Percentiles rank a stretch among this genome's conserved stretches.
Evolutionary conservation across 257 asterid species (phyloP).

Genomic region (Paulownia fortunei): DNA sequence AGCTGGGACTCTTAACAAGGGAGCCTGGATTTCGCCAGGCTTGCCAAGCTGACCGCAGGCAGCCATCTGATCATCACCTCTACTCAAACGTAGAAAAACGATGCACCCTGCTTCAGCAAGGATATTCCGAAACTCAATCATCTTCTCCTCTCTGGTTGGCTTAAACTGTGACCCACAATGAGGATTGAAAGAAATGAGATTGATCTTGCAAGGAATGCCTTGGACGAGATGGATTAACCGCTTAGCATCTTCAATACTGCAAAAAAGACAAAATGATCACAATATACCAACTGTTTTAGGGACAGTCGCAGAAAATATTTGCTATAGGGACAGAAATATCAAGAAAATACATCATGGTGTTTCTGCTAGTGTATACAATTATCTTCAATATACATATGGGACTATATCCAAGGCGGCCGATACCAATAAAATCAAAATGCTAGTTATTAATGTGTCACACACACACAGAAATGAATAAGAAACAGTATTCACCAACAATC

Average conservation of each 20-base stretch:
- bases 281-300: not conserved
- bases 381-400: not conserved
- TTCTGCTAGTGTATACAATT: too few species aligned
- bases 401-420: not conserved
- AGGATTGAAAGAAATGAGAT: conserved; percentile 91
- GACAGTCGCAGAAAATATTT: not conserved
- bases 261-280: not conserved
- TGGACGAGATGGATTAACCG: conserved; percentile 71
- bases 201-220: conserved; percentile 98
- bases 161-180: conserved; percentile 82
- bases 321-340: not conserved
- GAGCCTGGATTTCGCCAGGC: conserved; percentile 89
- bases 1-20: conserved; percentile 79
- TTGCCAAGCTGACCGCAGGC: conserved; percentile 99
- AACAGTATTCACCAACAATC: not conserved
- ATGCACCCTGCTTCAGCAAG: conserved; percentile 81
- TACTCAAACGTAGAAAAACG: conserved; percentile 70
- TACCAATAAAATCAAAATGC: not conserved
- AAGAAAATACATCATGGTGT: not conserved
- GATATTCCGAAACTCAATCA: conserved; percentile 77
- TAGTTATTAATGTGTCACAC: not conserved
- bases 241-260: conserved; percentile 85
- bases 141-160: conserved; percentile 79
- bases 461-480: not conserved
- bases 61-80: conserved; percentile 99